phyloP scores from a whole-genome alignment of 169 alveolate species.

The Ichthyophthirius multifiliis region DNA sequence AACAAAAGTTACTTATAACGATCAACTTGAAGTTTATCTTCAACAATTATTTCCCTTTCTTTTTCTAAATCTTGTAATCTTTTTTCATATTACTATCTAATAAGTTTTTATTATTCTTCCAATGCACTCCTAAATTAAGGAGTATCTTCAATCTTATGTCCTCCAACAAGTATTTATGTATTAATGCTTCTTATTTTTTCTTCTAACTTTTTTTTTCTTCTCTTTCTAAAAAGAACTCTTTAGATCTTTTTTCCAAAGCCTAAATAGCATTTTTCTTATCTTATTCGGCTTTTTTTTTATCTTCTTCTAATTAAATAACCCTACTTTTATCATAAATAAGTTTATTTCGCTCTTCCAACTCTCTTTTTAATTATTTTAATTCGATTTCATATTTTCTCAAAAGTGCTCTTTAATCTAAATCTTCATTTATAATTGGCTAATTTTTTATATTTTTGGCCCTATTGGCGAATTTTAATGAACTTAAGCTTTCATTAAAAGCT shows the following conservation, averaged over 20 bases:
- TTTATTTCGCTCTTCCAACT: conserved; percentile 64
- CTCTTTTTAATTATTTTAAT: conserved; percentile 69
- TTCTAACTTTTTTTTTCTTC: conserved; percentile 84
- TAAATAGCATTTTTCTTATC: conserved; percentile 83
- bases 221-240: conserved; percentile 73
- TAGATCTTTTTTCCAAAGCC: conserved; percentile 77
- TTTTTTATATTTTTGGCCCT: conserved; percentile 90
- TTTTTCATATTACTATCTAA: conserved; percentile 75
- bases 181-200: conserved; percentile 78
- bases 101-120: conserved; percentile 72
- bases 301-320: conserved; percentile 73
- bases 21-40: conserved; percentile 85
- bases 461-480: conserved; percentile 88
- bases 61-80: conserved; percentile 81
- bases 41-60: conserved; percentile 80
- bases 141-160: conserved; percentile 80
- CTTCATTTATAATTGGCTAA: conserved; percentile 76
- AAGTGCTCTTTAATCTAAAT: conserved; percentile 79
- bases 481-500: conserved; percentile 86
- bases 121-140: conserved; percentile 83
- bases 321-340: conserved; percentile 51
- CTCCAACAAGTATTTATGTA: conserved; percentile 83
- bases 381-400: conserved; percentile 85
- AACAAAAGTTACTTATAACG: conserved; percentile 77
- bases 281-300: conserved; percentile 75